Conservation (phyloP, 192 early-diverging fungal species). For the Pilaira anomala region DNA sequence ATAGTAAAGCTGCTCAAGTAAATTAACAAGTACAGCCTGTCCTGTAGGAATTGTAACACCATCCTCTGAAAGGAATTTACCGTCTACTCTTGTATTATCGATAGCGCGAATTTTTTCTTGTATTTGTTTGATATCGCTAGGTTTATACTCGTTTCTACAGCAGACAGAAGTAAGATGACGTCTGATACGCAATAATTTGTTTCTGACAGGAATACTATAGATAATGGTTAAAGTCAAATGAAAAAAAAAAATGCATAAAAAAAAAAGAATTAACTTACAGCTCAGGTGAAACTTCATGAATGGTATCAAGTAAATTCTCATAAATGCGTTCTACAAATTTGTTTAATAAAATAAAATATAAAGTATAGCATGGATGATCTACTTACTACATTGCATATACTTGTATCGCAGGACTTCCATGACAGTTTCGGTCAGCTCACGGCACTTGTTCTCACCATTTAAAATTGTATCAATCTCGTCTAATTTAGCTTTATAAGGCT, state of each 20-base stretch:
- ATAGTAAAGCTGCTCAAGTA: constrained; percentile 81
- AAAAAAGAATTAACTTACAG: constrained; percentile 45
- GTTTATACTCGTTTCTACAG: constrained; percentile 29
- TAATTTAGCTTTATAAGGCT: constrained; percentile 59
- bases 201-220: constrained; percentile 60
- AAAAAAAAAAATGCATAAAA: no score
- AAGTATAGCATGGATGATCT: constrained; percentile 18
- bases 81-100: constrained; percentile 74
- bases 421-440: constrained; percentile 36
- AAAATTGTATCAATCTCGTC: constrained; percentile 59
- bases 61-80: constrained; percentile 69
- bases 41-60: constrained; percentile 66
- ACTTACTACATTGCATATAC: constrained; percentile 35
- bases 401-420: constrained; percentile 43
- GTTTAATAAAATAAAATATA: background rate
- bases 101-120: constrained; percentile 77
- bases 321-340: constrained; percentile 40
- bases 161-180: constrained; percentile 51
- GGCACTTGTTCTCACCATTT: constrained; percentile 44
- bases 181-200: constrained; percentile 67
- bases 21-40: constrained; percentile 79
- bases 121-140: constrained; percentile 46
- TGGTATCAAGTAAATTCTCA: constrained; percentile 51
- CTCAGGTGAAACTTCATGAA: constrained; percentile 63
- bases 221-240: no score